These are phyloP conservation scores for Mangifera indica DNA, from an alignment of 345 rosid species.

Conservation along the genomic window DNA sequence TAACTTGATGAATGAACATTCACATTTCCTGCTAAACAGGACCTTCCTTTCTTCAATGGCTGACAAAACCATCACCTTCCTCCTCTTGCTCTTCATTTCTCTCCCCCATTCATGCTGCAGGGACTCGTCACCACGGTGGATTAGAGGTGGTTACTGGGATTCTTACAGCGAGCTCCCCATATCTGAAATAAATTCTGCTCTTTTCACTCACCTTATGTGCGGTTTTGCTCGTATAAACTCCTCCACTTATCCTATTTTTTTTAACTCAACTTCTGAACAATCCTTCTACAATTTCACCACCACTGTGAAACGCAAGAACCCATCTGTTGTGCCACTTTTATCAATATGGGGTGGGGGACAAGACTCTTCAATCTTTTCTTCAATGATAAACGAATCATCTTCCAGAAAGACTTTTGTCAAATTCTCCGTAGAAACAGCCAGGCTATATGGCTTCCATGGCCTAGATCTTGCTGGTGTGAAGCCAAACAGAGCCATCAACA, in stretches of 20 bases:
- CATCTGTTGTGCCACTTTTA: conserved; percentile 18
- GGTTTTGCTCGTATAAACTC: conserved; percentile 29
- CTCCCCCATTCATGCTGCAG: background rate
- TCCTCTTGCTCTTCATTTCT: background rate
- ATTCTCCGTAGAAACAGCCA: conserved; percentile 25
- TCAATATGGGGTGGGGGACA: conserved; percentile 10
- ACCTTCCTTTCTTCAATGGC: conserved; percentile 3
- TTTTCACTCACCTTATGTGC: conserved; percentile 38
- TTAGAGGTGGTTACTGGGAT: conserved; percentile 32
- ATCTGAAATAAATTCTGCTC: conserved; percentile 28
- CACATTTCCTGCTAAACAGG: too few relatives aligned
- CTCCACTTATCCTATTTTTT: background rate
- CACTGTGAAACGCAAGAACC: conserved; percentile 23
- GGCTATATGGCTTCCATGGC: conserved; percentile 30
- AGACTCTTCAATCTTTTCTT: conserved; percentile 7
- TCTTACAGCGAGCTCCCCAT: conserved; percentile 14
- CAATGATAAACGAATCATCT: conserved; percentile 15
- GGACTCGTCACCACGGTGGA: conserved; percentile 11
- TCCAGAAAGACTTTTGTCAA: conserved; percentile 18
- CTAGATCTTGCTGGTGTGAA: conserved; percentile 24
- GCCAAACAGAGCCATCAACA: conserved; percentile 18
- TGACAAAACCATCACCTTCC: background rate
- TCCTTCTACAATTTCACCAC: conserved; percentile 23
- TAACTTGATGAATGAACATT: background rate
- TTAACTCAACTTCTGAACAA: conserved; percentile 15